Conservation (phyloP, 75 land plant genomes). For the Cupressus sempervirens region DNA sequence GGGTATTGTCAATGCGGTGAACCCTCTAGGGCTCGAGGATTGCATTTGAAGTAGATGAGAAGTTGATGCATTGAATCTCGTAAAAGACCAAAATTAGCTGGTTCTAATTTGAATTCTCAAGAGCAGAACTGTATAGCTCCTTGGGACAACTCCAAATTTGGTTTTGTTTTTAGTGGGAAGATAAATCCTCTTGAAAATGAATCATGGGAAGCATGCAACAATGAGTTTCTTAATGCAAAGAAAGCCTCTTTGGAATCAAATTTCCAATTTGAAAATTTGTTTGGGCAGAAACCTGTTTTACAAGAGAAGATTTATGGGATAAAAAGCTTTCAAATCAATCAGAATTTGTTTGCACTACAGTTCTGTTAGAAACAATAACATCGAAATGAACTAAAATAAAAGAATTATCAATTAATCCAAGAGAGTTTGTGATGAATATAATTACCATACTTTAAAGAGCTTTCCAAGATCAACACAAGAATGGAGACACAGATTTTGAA, state of each 20-base stretch:
- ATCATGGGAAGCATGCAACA: not conserved
- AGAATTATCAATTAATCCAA: too few relatives aligned
- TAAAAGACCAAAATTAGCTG: not conserved
- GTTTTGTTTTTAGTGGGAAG: not conserved
- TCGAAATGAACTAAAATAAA: too few relatives aligned
- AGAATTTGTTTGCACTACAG: not conserved
- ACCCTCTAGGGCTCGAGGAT: constrained; percentile 79
- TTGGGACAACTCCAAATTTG: not conserved
- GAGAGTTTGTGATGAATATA: too few relatives aligned
- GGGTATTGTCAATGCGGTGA: constrained; percentile 69
- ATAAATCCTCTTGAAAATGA: not conserved
- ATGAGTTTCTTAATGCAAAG: too few relatives aligned
- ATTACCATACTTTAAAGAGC: too few relatives aligned
- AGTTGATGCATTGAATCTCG: constrained; percentile 20
- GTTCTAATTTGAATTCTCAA: constrained; percentile 11
- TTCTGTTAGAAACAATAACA: too few relatives aligned
- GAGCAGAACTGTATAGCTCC: not conserved
- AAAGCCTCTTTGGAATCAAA: not conserved
- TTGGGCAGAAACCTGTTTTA: not conserved
- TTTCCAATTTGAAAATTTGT: not conserved
- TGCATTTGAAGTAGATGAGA: constrained; percentile 59
- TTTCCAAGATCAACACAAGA: too few relatives aligned
- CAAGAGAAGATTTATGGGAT: not conserved
- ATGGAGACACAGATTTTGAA: too few relatives aligned
- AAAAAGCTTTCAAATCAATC: not conserved